A percentile compares a stretch with the other conserved stretches of the same genome.
phyloP scores from a whole-genome alignment of 2,329 filamentous ascomycete species.

The Colletotrichum salicis region DNA sequence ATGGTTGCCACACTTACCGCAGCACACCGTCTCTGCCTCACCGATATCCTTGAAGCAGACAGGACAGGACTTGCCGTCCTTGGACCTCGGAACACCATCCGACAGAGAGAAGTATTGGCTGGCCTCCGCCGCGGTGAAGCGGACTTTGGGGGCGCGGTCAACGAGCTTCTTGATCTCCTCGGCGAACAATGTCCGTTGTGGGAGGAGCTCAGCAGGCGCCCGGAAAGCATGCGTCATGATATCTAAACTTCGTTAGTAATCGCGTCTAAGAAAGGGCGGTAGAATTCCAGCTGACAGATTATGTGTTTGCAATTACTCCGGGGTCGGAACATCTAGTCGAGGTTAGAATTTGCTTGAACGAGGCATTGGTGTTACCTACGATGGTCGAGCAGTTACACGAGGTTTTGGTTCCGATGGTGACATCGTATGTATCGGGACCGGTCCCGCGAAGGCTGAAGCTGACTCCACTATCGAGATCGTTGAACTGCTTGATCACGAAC shows the following conservation, averaged over 20 bases:
- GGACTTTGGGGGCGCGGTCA: slow-evolving; percentile 11
- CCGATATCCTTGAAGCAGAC: slow-evolving; percentile 26
- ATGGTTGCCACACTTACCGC: slow-evolving; percentile 28
- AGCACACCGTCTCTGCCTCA: slow-evolving; percentile 3
- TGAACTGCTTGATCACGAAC: slow-evolving; percentile 20
- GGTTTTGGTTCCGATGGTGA: slow-evolving; percentile 1
- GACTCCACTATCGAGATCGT: background rate
- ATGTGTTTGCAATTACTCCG: slow-evolving; percentile 33
- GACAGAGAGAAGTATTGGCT: slow-evolving; percentile 16
- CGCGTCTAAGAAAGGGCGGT: background rate
- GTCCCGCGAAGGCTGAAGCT: background rate
- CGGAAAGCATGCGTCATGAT: slow-evolving; percentile 26
- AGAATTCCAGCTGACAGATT: slow-evolving; percentile 19
- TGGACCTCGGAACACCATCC: slow-evolving; percentile 25
- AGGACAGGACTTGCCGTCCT: slow-evolving; percentile 17
- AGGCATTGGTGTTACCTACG: background rate
- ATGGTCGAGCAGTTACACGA: slow-evolving; percentile 21
- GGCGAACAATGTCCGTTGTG: slow-evolving; percentile 10
- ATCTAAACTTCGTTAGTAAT: slow-evolving; percentile 14
- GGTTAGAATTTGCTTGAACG: background rate
- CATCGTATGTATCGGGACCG: background rate
- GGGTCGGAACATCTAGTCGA: slow-evolving; percentile 10
- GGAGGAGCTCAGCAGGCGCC: slow-evolving; percentile 23
- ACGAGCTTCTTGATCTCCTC: slow-evolving; percentile 20
- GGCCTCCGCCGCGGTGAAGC: slow-evolving; percentile 14